These are phyloP conservation scores for Cyclostephanos tholiformis DNA, from an alignment of 108 stramenopile genomes.

Conservation along the genomic window DNA sequence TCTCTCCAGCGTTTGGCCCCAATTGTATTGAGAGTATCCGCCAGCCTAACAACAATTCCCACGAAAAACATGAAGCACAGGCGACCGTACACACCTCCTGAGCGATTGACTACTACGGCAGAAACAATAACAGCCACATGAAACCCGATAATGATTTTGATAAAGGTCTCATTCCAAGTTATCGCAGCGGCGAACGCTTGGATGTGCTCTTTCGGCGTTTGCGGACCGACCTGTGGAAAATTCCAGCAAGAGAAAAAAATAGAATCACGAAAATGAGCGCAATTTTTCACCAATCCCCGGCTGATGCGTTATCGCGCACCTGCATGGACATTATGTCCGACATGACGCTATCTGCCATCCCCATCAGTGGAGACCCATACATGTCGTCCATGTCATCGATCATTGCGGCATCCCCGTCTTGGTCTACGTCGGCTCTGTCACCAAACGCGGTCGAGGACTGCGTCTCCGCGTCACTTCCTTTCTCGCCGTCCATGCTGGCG, in stretches of 20 bases:
- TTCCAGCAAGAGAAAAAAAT: slow-evolving; percentile 1
- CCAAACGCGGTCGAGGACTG: not conserved
- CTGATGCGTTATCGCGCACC: slow-evolving; percentile 37
- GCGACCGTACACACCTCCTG: slow-evolving; percentile 47
- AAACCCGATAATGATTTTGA: slow-evolving; percentile 63
- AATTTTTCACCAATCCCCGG: not conserved
- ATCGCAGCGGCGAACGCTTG: slow-evolving; percentile 82
- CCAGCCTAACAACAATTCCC: slow-evolving; percentile 61
- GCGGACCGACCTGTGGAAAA: slow-evolving; percentile 50
- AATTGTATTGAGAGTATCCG: slow-evolving; percentile 70
- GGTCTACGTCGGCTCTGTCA: slow-evolving; percentile 21
- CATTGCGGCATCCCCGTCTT: slow-evolving; percentile 18
- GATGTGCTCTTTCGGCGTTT: slow-evolving; percentile 69
- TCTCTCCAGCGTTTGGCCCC: slow-evolving; percentile 69
- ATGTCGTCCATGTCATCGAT: slow-evolving; percentile 29
- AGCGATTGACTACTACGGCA: slow-evolving; percentile 47
- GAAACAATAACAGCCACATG: slow-evolving; percentile 65
- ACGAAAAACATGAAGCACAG: slow-evolving; percentile 71
- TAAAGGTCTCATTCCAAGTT: slow-evolving; percentile 82
- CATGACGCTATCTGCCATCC: slow-evolving; percentile 80
- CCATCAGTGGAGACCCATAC: slow-evolving; percentile 71
- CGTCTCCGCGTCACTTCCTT: not conserved
- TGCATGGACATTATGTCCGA: slow-evolving; percentile 72
- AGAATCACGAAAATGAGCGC: slow-evolving; percentile 5
- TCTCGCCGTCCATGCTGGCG: slow-evolving; percentile 22